Evolutionary conservation across 129 eudicot species (phyloP), one percentile per base, ranked within the genome.

Genomic region (Tagetes erecta): DNA sequence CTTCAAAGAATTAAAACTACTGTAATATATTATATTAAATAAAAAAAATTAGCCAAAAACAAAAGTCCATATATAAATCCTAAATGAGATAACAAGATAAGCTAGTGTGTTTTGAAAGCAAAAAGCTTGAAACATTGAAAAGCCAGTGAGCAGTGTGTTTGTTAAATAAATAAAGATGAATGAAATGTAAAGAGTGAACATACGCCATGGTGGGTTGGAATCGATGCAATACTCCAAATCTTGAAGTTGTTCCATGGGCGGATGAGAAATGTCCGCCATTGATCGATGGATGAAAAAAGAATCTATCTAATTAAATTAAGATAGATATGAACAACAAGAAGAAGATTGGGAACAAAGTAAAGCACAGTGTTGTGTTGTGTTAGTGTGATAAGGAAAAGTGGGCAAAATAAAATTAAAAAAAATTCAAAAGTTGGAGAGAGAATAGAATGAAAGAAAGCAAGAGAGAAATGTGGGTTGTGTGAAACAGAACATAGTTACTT

Each of bases 151-250:
- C 27, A 20, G 27, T 20, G 27, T 20, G 27, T 20, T 20, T 20
- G 27, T 20, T 20, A 20, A 20, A 20, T 20, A 20, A 20, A 20
- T 20, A 20, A 20, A 20, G 27, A 20, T 20, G 27, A 20, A 20
- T 20, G 27, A 20, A 20, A 20, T 20, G 27, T 11, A 50, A 66
- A 31, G 12, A 45, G 49, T 13, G 11, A 5, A 69, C 87, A 59
- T 89, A 93, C 98, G 86, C 98, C 98, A 93, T 8, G 98, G 96
- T 31, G 98, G 98, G 67, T 93, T 93, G 35, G 98, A 93, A 77
- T 93, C 98, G 59, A 93, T 90, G 83, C 98, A 93, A 79, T 90
- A 93, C 70, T 93, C 98, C 67, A 93, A 89, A 93, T 90, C 98
- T 70, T 93, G 98, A 6, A 93, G 98, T 73, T 93, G 96, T 52